Percentiles rank a stretch among this genome's conserved stretches.
phyloP scores from a whole-genome alignment of 306 rosid genomes.

The Bauhinia variegata region DNA sequence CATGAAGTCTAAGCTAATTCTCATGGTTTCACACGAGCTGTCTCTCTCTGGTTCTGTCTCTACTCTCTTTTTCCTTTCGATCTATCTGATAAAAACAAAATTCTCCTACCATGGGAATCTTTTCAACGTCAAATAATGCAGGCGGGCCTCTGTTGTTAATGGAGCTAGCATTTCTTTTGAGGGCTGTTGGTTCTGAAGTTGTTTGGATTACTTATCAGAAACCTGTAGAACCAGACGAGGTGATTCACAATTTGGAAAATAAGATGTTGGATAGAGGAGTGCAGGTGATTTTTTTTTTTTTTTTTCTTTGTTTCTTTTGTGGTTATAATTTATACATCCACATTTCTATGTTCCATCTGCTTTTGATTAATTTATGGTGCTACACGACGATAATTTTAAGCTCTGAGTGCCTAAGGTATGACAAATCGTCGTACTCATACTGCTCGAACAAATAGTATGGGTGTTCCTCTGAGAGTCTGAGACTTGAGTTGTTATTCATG shows the following conservation, averaged over 20 bases:
- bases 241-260: constrained; percentile 68
- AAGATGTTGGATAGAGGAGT: constrained; percentile 85
- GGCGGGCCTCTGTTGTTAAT: constrained; percentile 81
- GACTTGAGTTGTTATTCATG: background rate
- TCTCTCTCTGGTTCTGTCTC: constrained; percentile 68
- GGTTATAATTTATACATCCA: background rate
- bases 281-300: constrained; percentile 43
- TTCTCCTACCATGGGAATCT: background rate
- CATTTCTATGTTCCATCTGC: background rate
- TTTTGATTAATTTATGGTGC: background rate
- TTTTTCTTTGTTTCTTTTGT: background rate
- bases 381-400: background rate
- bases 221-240: constrained; percentile 52
- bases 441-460: background rate
- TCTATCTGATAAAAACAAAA: constrained; percentile 25
- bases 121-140: constrained; percentile 17
- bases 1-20: constrained; percentile 87
- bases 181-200: constrained; percentile 74
- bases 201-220: constrained; percentile 79
- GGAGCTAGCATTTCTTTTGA: constrained; percentile 78
- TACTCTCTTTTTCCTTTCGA: constrained; percentile 4
- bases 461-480: background rate
- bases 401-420: background rate
- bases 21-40: constrained; percentile 83
- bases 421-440: background rate